phyloP scores from a whole-genome alignment of 345 rosid genomes.

The Streptanthus diversifolius region DNA sequence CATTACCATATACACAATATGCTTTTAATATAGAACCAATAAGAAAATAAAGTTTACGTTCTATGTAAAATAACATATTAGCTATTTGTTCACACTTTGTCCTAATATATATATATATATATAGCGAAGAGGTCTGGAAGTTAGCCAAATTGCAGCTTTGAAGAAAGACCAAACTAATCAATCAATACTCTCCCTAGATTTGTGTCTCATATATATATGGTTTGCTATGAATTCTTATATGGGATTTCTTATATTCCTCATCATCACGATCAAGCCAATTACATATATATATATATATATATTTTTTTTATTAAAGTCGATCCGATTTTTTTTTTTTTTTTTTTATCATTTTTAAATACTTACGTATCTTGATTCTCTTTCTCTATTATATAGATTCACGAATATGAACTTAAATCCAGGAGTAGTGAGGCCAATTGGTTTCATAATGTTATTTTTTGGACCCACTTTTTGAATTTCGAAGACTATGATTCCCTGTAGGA shows the following conservation, averaged over 20 bases:
- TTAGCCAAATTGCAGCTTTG: conserved; percentile 32
- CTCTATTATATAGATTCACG: neutral
- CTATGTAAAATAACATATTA: neutral
- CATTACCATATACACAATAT: neutral
- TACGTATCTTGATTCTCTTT: conserved; percentile 1
- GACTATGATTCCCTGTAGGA: conserved; percentile 24
- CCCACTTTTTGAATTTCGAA: conserved; percentile 15
- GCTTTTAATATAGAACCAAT: neutral
- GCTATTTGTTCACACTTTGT: neutral
- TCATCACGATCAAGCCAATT: conserved; percentile 3
- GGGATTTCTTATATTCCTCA: too few species aligned
- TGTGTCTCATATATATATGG: neutral
- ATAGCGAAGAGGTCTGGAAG: neutral
- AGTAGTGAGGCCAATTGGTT: conserved; percentile 17
- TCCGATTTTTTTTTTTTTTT: neutral
- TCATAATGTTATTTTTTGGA: conserved; percentile 13
- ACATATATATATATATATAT: neutral
- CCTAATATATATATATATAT: neutral
- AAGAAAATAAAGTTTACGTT: neutral
- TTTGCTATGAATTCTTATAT: conserved; percentile 1
- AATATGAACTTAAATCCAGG: conserved; percentile 10
- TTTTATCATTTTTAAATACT: neutral
- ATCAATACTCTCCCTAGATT: neutral
- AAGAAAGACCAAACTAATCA: conserved; percentile 27
- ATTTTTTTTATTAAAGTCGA: conserved; percentile 13